Conservation (phyloP, 495 filamentous ascomycete species). For the Aspergillus diversus region DNA sequence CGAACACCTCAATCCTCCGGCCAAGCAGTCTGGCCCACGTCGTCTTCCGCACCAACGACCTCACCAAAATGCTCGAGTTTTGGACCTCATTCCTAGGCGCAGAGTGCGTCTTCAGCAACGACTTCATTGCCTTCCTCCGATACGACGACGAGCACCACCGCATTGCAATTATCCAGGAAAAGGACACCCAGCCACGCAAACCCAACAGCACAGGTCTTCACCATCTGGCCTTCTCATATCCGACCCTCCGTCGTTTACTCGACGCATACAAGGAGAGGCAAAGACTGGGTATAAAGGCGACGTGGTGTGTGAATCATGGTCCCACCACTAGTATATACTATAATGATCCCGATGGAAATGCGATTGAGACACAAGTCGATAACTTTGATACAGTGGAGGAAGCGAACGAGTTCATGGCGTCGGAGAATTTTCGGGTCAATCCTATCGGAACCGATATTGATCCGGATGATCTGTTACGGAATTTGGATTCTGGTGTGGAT, state of each 20-base stretch:
- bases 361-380: constrained; percentile 51
- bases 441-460: background rate
- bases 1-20: too few species aligned
- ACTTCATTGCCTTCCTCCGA: constrained; percentile 37
- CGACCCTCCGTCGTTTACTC: background rate
- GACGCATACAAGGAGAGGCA: background rate
- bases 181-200: background rate
- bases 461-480: background rate
- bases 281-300: background rate
- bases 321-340: constrained; percentile 49
- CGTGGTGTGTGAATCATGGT: constrained; percentile 51
- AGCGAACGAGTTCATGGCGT: background rate
- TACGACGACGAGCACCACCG: constrained; percentile 56
- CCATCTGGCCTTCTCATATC: background rate
- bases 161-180: constrained; percentile 35
- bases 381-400: constrained; percentile 30
- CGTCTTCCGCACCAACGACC: background rate
- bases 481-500: background rate
- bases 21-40: constrained; percentile 28
- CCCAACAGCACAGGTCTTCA: background rate
- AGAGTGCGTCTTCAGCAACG: constrained; percentile 1
- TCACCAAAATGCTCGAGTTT: background rate
- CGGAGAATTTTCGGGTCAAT: background rate
- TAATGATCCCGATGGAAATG: constrained; percentile 51
- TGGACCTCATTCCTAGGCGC: constrained; percentile 13